Percentiles rank a stretch among this genome's conserved stretches.
Evolutionary conservation across 2,329 filamentous ascomycete genomes (phyloP).

Genomic region (Cladosporium velox): DNA sequence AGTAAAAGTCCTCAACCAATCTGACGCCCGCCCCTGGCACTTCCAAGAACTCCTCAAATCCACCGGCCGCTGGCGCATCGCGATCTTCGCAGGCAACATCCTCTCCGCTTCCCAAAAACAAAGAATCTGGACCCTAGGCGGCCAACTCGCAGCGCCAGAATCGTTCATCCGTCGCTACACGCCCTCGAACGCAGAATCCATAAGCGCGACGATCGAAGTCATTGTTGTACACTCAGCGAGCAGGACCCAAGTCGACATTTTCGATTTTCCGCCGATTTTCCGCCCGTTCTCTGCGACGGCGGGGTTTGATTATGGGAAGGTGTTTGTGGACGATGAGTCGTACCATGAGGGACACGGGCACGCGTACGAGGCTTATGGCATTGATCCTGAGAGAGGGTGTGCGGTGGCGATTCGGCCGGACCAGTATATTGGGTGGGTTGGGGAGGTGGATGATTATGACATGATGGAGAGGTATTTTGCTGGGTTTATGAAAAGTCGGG

Average conservation of each 20-base stretch:
- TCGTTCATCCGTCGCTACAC: not conserved
- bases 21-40: constrained; percentile 58
- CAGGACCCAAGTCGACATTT: constrained; percentile 47
- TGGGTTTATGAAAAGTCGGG: not conserved
- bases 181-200: not conserved
- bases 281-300: constrained; percentile 42
- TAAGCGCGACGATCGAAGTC: constrained; percentile 52
- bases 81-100: constrained; percentile 65
- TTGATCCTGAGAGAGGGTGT: constrained; percentile 56
- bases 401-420: constrained; percentile 64
- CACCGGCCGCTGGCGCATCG: constrained; percentile 61
- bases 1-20: constrained; percentile 62
- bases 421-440: constrained; percentile 59
- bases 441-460: constrained; percentile 34
- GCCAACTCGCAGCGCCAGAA: not conserved
- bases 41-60: constrained; percentile 58
- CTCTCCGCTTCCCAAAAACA: constrained; percentile 44
- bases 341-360: constrained; percentile 46
- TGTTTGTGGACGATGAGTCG: constrained; percentile 47
- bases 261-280: constrained; percentile 46
- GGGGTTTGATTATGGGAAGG: constrained; percentile 37
- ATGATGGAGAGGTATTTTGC: not conserved
- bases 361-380: constrained; percentile 59
- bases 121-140: not conserved
- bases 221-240: constrained; percentile 61